Percentiles rank a stretch among this genome's conserved stretches.
These are phyloP conservation scores for Leccinum subatratum DNA, from an alignment of 1,284 basidiomycete genomes.

Conservation along the genomic window DNA sequence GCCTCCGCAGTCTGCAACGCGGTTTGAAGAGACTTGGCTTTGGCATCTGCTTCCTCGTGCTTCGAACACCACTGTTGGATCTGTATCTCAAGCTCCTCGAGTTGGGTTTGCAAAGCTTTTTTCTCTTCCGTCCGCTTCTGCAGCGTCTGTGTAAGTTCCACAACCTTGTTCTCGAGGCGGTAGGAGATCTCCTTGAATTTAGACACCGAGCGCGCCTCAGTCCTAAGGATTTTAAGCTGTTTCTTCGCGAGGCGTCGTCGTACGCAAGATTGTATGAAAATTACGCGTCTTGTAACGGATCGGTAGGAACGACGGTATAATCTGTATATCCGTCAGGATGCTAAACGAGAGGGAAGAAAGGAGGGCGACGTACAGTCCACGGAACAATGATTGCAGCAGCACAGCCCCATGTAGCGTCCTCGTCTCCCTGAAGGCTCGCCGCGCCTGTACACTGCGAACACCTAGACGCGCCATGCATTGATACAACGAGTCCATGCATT, in stretches of 20 bases:
- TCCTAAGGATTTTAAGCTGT: constrained; percentile 77
- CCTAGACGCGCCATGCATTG: constrained; percentile 41
- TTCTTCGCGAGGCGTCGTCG: constrained; percentile 85
- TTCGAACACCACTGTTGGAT: constrained; percentile 80
- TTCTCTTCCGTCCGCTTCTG: constrained; percentile 91
- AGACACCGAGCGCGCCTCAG: constrained; percentile 93
- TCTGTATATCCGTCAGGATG: constrained; percentile 38
- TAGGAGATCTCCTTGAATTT: constrained; percentile 99
- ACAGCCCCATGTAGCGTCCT: constrained; percentile 67
- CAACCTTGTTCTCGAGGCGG: constrained; percentile 97
- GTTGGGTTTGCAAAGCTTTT: constrained; percentile 75
- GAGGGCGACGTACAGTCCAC: constrained; percentile 68
- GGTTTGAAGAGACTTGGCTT: constrained; percentile 69
- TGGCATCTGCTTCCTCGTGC: constrained; percentile 84
- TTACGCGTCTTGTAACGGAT: constrained; percentile 67
- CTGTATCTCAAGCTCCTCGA: constrained; percentile 80
- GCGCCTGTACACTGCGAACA: constrained; percentile 76
- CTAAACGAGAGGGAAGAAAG: constrained; percentile 24
- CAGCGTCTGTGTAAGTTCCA: constrained; percentile 95
- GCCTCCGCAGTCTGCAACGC: constrained; percentile 72
- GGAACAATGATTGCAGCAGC: constrained; percentile 78
- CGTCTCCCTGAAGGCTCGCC: constrained; percentile 60
- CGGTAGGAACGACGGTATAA: constrained; percentile 62
- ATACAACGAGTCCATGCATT: constrained; percentile 6
- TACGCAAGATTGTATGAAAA: constrained; percentile 89